phyloP scores from a whole-genome alignment of 805 yeast genomes.

The Soucietia sequanensis region DNA sequence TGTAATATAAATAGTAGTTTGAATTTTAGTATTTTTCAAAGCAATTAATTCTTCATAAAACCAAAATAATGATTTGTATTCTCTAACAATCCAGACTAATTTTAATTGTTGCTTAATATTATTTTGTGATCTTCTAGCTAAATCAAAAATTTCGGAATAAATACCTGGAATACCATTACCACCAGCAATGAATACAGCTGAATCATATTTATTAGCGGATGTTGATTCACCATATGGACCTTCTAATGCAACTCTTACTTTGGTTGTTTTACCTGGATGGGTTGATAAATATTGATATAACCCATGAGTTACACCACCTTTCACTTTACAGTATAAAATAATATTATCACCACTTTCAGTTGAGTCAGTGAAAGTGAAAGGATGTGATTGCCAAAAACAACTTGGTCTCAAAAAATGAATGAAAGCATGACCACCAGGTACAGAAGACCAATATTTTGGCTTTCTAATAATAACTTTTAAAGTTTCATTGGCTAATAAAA shows the following conservation, averaged over 20 bases:
- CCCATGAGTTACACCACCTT: conserved; percentile 36
- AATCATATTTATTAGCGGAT: conserved; percentile 49
- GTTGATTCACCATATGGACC: conserved; percentile 69
- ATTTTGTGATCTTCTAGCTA: conserved; percentile 17
- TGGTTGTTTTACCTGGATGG: conserved; percentile 25
- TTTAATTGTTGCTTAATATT: conserved; percentile 27
- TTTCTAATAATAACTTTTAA: conserved; percentile 34
- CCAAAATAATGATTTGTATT: conserved; percentile 48
- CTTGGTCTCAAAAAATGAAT: conserved; percentile 31
- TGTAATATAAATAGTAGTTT: conserved; percentile 27
- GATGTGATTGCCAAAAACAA: conserved; percentile 45
- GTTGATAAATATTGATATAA: conserved; percentile 23
- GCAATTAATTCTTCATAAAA: conserved; percentile 39
- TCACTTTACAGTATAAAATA: conserved; percentile 33
- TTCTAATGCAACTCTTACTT: conserved; percentile 43
- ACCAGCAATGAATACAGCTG: conserved; percentile 63
- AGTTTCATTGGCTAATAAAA: conserved; percentile 34
- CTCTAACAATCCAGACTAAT: conserved; percentile 65
- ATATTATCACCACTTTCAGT: conserved; percentile 18
- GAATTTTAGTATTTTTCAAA: conserved; percentile 23
- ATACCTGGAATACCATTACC: conserved; percentile 74
- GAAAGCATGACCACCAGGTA: conserved; percentile 43
- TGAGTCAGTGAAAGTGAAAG: conserved; percentile 35
- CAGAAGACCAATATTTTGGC: conserved; percentile 34
- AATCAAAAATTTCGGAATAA: conserved; percentile 35